These are phyloP conservation scores for Trichoderma sp. DNA, from an alignment of 2,329 filamentous ascomycete species.

Conservation along the genomic window DNA sequence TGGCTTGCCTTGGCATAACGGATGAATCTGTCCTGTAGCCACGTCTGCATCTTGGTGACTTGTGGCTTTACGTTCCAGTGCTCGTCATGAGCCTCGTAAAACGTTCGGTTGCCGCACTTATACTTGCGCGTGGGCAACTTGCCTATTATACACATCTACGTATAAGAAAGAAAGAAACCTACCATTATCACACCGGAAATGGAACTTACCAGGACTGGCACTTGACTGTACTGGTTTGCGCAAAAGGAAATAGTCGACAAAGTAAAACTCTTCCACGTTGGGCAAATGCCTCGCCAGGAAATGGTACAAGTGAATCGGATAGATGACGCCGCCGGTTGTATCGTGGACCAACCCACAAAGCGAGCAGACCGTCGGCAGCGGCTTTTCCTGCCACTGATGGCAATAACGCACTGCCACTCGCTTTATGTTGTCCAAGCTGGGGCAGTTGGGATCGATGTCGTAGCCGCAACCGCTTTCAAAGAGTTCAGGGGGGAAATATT, in stretches of 20 bases:
- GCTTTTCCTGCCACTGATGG: conserved; percentile 46
- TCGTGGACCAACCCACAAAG: conserved; percentile 42
- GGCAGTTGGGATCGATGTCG: conserved; percentile 36
- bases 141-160: background rate
- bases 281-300: conserved; percentile 48
- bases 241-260: conserved; percentile 50
- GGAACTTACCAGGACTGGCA: background rate
- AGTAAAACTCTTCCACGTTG: conserved; percentile 50
- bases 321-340: conserved; percentile 35
- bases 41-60: conserved; percentile 43
- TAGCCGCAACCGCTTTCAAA: conserved; percentile 39
- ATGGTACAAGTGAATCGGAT: conserved; percentile 49
- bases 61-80: conserved; percentile 44
- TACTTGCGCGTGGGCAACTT: conserved; percentile 5
- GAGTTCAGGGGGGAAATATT: conserved; percentile 40
- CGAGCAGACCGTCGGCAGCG: conserved; percentile 36
- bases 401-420: conserved; percentile 49
- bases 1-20: conserved; percentile 43
- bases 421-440: conserved; percentile 41
- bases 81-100: conserved; percentile 42
- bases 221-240: conserved; percentile 33
- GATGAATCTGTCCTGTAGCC: conserved; percentile 46
- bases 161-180: background rate
- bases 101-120: conserved; percentile 33
- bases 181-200: background rate